These are phyloP conservation scores for Skeletonema tropicum DNA, from an alignment of 108 stramenopile genomes.

Conservation along the genomic window DNA sequence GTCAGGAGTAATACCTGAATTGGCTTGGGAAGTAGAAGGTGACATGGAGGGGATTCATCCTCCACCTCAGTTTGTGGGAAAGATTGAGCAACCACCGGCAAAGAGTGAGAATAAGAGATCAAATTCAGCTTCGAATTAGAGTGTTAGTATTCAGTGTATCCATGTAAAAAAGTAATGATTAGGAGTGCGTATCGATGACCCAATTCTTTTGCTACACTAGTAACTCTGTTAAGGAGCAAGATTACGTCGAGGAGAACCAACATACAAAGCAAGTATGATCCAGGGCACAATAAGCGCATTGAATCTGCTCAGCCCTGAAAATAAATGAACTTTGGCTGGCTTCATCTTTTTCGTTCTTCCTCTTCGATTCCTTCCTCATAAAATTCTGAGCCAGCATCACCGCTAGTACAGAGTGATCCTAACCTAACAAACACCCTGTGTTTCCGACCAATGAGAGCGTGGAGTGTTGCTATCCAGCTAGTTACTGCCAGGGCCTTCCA, in stretches of 20 bases:
- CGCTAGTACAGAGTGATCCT: no score
- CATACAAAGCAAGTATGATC: no score
- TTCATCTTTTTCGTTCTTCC: neutral
- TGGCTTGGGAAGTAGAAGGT: conserved; percentile 35
- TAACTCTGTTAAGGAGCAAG: no score
- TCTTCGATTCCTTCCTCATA: neutral
- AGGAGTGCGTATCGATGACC: no score
- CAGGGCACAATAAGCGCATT: no score
- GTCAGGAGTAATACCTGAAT: conserved; percentile 19
- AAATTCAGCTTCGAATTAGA: conserved; percentile 13
- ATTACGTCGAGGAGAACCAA: no score
- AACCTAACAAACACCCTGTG: no score
- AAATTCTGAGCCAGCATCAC: neutral
- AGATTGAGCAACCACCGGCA: conserved; percentile 12
- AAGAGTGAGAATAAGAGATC: neutral
- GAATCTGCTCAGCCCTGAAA: no score
- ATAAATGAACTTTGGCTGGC: no score
- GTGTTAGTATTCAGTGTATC: neutral
- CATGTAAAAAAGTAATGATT: neutral
- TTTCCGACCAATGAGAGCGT: neutral
- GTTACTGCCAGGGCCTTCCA: conserved; percentile 18
- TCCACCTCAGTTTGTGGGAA: conserved; percentile 37
- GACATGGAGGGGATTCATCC: conserved; percentile 27
- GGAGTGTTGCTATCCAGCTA: conserved; percentile 4
- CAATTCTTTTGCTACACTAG: no score